Evolutionary conservation across 495 filamentous ascomycete genomes (phyloP), one percentile per base, ranked within the genome.

Genomic region (Penicillium samsonianum): DNA sequence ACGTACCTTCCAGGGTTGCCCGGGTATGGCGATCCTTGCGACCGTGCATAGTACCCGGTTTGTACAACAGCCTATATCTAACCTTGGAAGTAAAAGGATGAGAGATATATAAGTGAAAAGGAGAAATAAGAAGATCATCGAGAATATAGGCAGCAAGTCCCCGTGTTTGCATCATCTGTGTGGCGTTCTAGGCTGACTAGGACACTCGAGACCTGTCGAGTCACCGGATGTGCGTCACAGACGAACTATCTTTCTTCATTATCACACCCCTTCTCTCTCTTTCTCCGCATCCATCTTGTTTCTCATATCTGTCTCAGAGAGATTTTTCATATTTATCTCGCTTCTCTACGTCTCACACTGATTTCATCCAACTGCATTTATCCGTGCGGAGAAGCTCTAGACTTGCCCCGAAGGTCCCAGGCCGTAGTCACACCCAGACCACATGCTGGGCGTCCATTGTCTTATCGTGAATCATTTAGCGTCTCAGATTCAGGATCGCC

Each of bases 361-460:
- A 47, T 40, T 45, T 35, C 43, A 49, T 41, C 49, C 43, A 53
- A 40, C 43, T 48, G 26, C 17, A 54, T 53, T 62, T 50, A 38
- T 49, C 63, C 52, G 62, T 76, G 76, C 74, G 76, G 74, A 76
- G 74, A 77, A 78, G 75, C 73, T 73, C 65, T 58, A 65, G 63
- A 67, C 64, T 62, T 56, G 54, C 67, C 67, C 64, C 61, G 50
- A 71, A 64, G 62, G 65, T 66, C 65, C 69, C 60, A 63, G 47
- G 57, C 63, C 66, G 67, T 57, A 58, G 46, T 45, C 55, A 60
- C 54, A 60, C 51, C 42, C 5, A 45, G 43, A 45, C 43, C 45
- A 48, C 19, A 31, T 48, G 44, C 44, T 25, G 28, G 28, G 45
- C 45, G 30, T 30, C 40, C 31, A 56, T 57, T 62, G 49, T 65